A percentile compares a stretch with the other conserved stretches of the same genome.
phyloP scores from a whole-genome alignment of 208 protist genomes.

The Willaertia magna region DNA sequence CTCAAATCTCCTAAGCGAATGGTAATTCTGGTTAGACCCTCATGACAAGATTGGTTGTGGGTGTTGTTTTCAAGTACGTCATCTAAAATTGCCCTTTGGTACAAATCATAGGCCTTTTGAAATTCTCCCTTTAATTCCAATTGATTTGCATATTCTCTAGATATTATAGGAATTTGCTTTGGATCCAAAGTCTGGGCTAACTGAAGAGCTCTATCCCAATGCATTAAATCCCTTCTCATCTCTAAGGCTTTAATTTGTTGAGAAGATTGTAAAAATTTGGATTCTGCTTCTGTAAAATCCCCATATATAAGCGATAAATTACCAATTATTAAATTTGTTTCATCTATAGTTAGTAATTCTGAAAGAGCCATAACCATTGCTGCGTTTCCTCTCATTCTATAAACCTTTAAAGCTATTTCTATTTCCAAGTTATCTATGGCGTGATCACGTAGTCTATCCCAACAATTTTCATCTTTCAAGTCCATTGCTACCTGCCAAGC shows the following conservation, averaged over 20 bases:
- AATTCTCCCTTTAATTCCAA: constrained; percentile 86
- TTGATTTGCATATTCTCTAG: constrained; percentile 80
- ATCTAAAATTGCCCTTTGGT: constrained; percentile 43
- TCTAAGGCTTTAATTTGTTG: constrained; percentile 76
- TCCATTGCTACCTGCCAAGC: constrained; percentile 64
- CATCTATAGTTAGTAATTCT: constrained; percentile 71
- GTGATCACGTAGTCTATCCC: constrained; percentile 48
- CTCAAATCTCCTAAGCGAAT: constrained; percentile 66
- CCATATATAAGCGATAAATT: constrained; percentile 81
- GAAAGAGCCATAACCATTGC: constrained; percentile 78
- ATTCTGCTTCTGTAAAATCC: constrained; percentile 78
- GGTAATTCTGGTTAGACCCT: constrained; percentile 63
- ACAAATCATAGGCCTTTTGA: constrained; percentile 68
- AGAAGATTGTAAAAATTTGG: constrained; percentile 70
- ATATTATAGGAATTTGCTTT: constrained; percentile 68
- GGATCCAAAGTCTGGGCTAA: constrained; percentile 76
- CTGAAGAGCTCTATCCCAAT: constrained; percentile 82
- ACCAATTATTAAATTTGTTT: constrained; percentile 79
- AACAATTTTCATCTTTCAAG: constrained; percentile 52
- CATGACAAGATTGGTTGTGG: constrained; percentile 61
- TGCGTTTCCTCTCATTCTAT: constrained; percentile 72
- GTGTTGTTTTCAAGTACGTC: constrained; percentile 47
- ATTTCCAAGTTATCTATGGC: constrained; percentile 81
- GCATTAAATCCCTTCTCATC: constrained; percentile 89
- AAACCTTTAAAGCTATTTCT: constrained; percentile 72